Conservation (phyloP, 176 grass and related monocot genomes). For the Stipa capillata region DNA sequence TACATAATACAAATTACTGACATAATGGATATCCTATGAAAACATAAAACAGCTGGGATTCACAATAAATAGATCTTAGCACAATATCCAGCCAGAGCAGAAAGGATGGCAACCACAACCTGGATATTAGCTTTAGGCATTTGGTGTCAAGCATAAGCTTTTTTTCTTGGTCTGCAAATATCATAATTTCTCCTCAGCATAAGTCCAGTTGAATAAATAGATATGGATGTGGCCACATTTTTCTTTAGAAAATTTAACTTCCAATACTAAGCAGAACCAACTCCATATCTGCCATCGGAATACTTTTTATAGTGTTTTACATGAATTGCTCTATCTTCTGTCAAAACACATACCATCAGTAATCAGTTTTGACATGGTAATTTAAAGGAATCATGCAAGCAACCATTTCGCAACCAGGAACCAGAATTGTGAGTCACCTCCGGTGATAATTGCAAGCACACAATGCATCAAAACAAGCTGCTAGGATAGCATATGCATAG, state of each 20-base stretch:
- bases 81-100: constrained; percentile 89
- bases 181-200: background rate
- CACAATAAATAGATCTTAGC: constrained; percentile 99
- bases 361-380: constrained; percentile 2
- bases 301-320: constrained; percentile 98
- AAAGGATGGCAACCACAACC: constrained; percentile 80
- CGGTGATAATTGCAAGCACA: no score
- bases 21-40: background rate
- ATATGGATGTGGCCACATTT: background rate
- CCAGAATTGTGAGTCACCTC: no score
- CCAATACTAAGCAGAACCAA: constrained; percentile 69
- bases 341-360: constrained; percentile 11
- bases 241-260: background rate
- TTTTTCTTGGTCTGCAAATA: constrained; percentile 91
- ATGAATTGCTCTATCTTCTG: constrained; percentile 73
- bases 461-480: no score
- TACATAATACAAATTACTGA: background rate
- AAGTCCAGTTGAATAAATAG: constrained; percentile 2
- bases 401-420: no score
- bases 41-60: constrained; percentile 18
- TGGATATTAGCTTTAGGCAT: constrained; percentile 95
- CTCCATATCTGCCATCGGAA: constrained; percentile 99
- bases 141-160: constrained; percentile 88
- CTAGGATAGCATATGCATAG: no score
- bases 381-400: background rate